These are phyloP conservation scores for Fonsecaea pedrosoi DNA, from an alignment of 2,329 filamentous ascomycete genomes.

Conservation along the genomic window DNA sequence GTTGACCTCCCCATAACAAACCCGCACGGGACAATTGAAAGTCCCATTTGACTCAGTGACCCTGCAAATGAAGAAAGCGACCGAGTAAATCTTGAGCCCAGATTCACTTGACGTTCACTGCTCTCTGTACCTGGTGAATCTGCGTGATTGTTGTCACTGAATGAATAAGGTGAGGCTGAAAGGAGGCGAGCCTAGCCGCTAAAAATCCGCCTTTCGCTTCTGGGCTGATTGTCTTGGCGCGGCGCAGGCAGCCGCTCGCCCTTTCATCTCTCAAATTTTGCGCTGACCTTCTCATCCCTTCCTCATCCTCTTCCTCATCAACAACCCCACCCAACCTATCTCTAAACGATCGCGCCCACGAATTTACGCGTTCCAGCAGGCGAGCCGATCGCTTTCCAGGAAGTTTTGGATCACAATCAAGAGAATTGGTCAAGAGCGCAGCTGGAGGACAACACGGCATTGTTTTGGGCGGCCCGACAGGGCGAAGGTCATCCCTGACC, in stretches of 20 bases:
- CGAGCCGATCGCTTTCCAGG: constrained; percentile 35
- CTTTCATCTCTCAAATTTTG: constrained; percentile 25
- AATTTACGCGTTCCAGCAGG: constrained; percentile 26
- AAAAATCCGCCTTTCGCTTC: not conserved
- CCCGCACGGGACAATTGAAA: too few species aligned
- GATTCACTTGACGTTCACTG: not conserved
- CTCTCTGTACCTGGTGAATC: not conserved
- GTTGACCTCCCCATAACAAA: too few species aligned
- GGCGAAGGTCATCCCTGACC: constrained; percentile 40
- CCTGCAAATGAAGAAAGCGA: not conserved
- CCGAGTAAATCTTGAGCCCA: not conserved
- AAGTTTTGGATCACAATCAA: constrained; percentile 33
- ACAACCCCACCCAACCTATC: constrained; percentile 34
- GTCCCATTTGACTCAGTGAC: too few species aligned
- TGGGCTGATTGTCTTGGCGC: constrained; percentile 5
- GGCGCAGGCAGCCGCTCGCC: constrained; percentile 13
- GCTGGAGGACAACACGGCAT: constrained; percentile 31
- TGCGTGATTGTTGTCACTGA: not conserved
- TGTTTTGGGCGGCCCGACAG: constrained; percentile 39
- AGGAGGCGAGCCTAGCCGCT: not conserved
- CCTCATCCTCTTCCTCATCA: constrained; percentile 32
- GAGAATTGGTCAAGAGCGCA: constrained; percentile 37
- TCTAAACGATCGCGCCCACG: constrained; percentile 35
- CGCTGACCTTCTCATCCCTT: constrained; percentile 21
- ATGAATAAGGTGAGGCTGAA: not conserved